Conservation (phyloP, 306 rosid genomes). For the Trifolium dubium region DNA sequence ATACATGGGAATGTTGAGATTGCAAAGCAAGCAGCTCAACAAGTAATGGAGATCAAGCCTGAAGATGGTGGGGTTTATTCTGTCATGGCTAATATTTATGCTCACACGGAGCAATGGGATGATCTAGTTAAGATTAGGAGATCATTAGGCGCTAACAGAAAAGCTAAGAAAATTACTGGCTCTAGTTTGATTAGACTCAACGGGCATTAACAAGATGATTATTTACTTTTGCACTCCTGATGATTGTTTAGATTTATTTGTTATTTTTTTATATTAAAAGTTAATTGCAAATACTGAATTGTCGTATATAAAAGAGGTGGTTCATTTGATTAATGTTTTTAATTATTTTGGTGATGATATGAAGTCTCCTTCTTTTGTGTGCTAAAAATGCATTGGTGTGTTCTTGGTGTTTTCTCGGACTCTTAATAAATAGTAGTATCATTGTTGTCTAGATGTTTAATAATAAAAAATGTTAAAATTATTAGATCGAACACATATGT, state of each 20-base stretch:
- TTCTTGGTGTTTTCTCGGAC: no score
- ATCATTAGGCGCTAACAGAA: conserved; percentile 52
- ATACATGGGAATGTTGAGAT: conserved; percentile 71
- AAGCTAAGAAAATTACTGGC: conserved; percentile 65
- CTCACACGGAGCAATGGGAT: conserved; percentile 68
- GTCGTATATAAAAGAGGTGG: no score
- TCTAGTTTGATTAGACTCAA: conserved; percentile 57
- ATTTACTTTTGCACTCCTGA: not conserved
- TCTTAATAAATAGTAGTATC: no score
- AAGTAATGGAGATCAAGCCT: conserved; percentile 70
- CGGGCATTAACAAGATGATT: conserved; percentile 28
- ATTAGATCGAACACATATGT: no score
- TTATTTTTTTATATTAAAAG: not conserved
- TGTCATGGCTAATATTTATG: conserved; percentile 73
- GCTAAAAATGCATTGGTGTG: no score
- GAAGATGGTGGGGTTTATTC: conserved; percentile 88
- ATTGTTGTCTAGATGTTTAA: no score
- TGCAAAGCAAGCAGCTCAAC: conserved; percentile 72
- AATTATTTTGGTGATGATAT: no score
- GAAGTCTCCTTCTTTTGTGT: no score
- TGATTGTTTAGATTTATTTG: not conserved
- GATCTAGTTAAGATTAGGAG: conserved; percentile 61
- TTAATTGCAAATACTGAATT: no score
- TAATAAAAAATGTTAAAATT: no score
- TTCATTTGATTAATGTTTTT: no score